Evolutionary conservation across 129 eudicot genomes (phyloP), one percentile per base, ranked within the genome.

Genomic region (Scalesia atractyloides): DNA sequence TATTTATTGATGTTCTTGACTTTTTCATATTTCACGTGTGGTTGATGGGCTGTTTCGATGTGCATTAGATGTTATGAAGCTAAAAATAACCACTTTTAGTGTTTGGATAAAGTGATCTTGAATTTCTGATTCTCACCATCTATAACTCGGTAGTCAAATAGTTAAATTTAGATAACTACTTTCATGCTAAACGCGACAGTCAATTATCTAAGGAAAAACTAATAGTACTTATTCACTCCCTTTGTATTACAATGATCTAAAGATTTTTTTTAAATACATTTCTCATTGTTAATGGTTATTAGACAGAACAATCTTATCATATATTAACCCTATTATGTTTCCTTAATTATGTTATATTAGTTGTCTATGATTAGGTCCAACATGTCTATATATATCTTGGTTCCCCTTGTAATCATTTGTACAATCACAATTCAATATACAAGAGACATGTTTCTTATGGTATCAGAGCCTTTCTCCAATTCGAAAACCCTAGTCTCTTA

Each of bases 1-100:
- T 60, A 20, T 64, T 74, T 0, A 10, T 74, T 51, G 30, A 75
- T 53, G 47, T 46, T 60, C 46, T 50, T 18, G 14, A 17, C 26
- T 26, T 41, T 36, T 37, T 26, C 30, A 3, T 57, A 13, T 51
- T 2, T 33, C 20, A 18, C 39, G 2, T 62, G 37, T 73, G 70
- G 18, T 49, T 61, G 24, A 17, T 58, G 56, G 67, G 65, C 34
- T 72, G 33, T 59, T 71, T 72, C n/a, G 67, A 72, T 44, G 58
- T 59, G 68, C 10, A 13, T 60, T 26, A 26, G 43, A 60, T 0
- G 19, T 26, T 60, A 59, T 72, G 76, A 13, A 72, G 50, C 46
- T 44, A 30, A 44, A 5, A 52, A 10, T 50, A 51, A 8, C 47
- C 62, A 13, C 13, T 13, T 47, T 41, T 24, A 53, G 12, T 56